These are phyloP conservation scores for Tetrahymena thermophila DNA, from an alignment of 73 alveolate genomes.

Conservation along the genomic window DNA sequence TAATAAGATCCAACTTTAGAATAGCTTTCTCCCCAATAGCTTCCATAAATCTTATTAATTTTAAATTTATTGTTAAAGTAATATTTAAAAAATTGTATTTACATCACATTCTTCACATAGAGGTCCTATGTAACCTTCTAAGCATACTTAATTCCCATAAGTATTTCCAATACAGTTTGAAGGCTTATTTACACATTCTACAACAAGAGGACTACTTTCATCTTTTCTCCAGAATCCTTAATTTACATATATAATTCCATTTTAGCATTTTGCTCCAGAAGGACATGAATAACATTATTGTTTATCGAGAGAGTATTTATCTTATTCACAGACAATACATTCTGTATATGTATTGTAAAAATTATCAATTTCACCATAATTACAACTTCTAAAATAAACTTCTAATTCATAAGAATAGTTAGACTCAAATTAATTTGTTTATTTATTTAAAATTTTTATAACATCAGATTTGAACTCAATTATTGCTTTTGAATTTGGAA, in stretches of 20 bases:
- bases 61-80: background rate
- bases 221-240: constrained; percentile 50
- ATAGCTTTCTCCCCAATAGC: background rate
- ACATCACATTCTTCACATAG: constrained; percentile 36
- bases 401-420: background rate
- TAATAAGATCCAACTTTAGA: background rate
- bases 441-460: background rate
- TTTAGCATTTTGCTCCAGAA: constrained; percentile 19
- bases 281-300: constrained; percentile 21
- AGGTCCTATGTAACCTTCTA: constrained; percentile 23
- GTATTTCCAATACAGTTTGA: constrained; percentile 15
- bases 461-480: background rate
- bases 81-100: background rate
- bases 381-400: background rate
- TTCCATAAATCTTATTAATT: background rate
- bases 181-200: constrained; percentile 4
- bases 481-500: background rate
- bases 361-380: background rate
- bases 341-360: background rate
- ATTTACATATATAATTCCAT: constrained; percentile 16
- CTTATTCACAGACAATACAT: constrained; percentile 24
- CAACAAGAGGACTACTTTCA: constrained; percentile 9
- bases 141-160: constrained; percentile 6
- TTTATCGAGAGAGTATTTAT: background rate
- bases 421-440: background rate